Evolutionary conservation across 169 alveolate species (phyloP).

Genomic region (Plasmodium relictum): DNA sequence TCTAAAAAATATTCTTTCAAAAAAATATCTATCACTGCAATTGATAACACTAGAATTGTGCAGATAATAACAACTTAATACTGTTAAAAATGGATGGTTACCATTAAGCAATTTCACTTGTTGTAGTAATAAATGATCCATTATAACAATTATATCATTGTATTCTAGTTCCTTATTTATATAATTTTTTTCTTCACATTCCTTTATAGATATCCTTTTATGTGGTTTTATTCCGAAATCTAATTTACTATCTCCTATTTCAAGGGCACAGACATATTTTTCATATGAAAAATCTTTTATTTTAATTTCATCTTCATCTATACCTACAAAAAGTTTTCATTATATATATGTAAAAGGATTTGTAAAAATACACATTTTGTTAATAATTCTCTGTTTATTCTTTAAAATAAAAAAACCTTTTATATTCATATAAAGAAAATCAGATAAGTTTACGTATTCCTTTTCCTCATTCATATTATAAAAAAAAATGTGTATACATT

Average conservation of each 20-base stretch:
- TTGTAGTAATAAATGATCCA: constrained; percentile 40
- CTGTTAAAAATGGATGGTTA: constrained; percentile 71
- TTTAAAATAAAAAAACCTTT: constrained; percentile 39
- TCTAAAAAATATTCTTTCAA: constrained; percentile 39
- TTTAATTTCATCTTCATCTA: constrained; percentile 57
- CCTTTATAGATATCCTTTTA: constrained; percentile 57
- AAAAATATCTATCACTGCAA: constrained; percentile 34
- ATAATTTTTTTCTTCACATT: constrained; percentile 64
- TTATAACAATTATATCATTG: constrained; percentile 40
- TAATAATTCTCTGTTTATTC: neutral
- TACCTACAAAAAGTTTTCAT: neutral
- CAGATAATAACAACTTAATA: constrained; percentile 61
- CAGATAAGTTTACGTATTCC: constrained; percentile 15
- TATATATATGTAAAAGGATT: neutral
- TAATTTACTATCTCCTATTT: constrained; percentile 58
- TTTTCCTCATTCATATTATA: constrained; percentile 16
- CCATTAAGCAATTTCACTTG: constrained; percentile 39
- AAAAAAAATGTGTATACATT: too few relatives aligned
- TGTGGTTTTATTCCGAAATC: constrained; percentile 72
- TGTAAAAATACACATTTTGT: neutral
- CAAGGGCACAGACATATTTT: constrained; percentile 55
- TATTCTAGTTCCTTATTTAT: constrained; percentile 13
- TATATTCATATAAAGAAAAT: constrained; percentile 41
- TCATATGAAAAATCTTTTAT: constrained; percentile 26
- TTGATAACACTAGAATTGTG: constrained; percentile 53